Evolutionary conservation across 352 stramenopile species (phyloP).

Genomic region (Ophiocytium majus): DNA sequence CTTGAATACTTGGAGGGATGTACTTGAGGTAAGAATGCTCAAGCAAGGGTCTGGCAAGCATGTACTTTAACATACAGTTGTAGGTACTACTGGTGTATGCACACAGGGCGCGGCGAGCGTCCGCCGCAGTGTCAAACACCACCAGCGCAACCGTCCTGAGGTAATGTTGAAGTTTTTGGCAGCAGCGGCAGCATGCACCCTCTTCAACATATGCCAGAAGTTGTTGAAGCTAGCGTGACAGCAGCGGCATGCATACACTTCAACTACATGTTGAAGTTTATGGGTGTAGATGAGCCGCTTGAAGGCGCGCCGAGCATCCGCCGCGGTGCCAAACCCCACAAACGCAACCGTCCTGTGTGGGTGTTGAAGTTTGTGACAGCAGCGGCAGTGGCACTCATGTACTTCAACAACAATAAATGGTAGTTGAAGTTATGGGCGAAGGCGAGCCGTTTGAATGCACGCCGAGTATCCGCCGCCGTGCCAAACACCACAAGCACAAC

Average conservation of each 20-base stretch:
- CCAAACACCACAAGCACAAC: conserved; percentile 93
- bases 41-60: too few species aligned
- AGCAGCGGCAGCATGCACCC: conserved; percentile 76
- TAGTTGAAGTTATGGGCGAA: not conserved
- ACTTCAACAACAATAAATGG: not conserved
- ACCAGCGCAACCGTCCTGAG: conserved; percentile 87
- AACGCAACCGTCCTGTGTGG: conserved; percentile 84
- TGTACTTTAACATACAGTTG: too few species aligned
- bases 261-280: too few species aligned
- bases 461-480: conserved; percentile 86
- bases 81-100: conserved; percentile 96
- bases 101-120: too few species aligned
- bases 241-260: too few species aligned
- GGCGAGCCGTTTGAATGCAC: conserved; percentile 91
- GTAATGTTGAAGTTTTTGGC: too few species aligned
- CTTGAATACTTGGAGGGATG: too few species aligned
- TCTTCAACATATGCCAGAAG: conserved; percentile 1
- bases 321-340: conserved; percentile 90
- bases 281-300: conserved; percentile 94
- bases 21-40: too few species aligned
- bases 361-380: too few species aligned
- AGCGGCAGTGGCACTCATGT: not conserved
- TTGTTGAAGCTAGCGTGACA: not conserved
- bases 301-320: conserved; percentile 91
- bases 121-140: too few species aligned